A percentile compares a stretch with the other conserved stretches of the same genome.
Evolutionary conservation across 1,139 yeast species (phyloP).

Genomic region (Meyerozyma athensensis): DNA sequence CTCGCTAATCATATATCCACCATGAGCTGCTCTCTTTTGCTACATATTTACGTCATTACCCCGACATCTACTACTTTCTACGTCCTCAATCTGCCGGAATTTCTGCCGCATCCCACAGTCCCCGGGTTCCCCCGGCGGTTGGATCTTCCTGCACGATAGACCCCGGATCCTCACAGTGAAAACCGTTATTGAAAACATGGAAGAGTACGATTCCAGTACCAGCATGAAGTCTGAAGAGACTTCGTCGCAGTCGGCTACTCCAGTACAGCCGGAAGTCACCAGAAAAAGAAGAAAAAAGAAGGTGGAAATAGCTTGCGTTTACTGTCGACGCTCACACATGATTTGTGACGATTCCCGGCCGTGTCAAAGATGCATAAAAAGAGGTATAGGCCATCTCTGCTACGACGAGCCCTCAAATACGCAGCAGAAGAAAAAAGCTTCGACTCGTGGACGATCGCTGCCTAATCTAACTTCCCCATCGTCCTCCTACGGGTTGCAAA

Average conservation of each 20-base stretch:
- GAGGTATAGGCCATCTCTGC: conserved; percentile 87
- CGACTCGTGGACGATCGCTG: conserved; percentile 16
- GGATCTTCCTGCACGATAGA: neutral
- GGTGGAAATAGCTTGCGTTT: conserved; percentile 75
- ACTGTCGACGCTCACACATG: conserved; percentile 92
- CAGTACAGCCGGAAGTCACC: neutral
- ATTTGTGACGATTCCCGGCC: conserved; percentile 87
- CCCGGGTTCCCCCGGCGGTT: neutral
- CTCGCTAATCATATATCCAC: too few relatives aligned
- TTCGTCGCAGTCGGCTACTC: neutral
- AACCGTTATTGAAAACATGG: neutral
- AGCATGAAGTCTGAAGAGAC: conserved; percentile 2
- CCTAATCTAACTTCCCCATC: conserved; percentile 4
- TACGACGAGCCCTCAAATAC: conserved; percentile 65
- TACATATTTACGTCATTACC: too few relatives aligned
- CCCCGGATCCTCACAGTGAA: conserved; percentile 1
- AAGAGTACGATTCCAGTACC: neutral
- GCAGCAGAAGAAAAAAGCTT: conserved; percentile 40
- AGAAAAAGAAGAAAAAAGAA: conserved; percentile 45
- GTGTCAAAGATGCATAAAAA: conserved; percentile 78
- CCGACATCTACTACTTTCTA: too few relatives aligned
- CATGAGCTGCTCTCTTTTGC: too few relatives aligned
- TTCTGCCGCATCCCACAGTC: neutral
- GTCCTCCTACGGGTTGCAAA: neutral
- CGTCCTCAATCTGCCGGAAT: too few relatives aligned